Evolutionary conservation across 169 alveolate genomes (phyloP).

Genomic region (Besnoitia besnoiti): DNA sequence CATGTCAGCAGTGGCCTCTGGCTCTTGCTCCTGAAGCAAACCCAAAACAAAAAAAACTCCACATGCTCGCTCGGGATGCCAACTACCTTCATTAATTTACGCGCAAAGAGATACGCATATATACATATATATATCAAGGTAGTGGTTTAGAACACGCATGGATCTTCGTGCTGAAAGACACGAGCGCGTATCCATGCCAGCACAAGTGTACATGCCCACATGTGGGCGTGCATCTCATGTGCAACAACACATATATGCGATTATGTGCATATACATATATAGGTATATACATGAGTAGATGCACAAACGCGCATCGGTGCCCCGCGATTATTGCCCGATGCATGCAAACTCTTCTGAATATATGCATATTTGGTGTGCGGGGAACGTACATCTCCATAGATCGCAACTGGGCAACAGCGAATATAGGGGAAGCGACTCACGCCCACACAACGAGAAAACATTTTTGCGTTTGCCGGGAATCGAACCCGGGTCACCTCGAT

Average conservation of each 20-base stretch:
- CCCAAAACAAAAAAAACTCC: not conserved
- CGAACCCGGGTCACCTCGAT: constrained; percentile 99
- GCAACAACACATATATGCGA: too few species aligned
- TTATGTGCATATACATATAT: too few species aligned
- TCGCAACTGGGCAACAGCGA: too few species aligned
- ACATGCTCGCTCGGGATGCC: not conserved
- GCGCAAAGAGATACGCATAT: not conserved
- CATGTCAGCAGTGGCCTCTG: not conserved
- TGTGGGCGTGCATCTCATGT: not conserved
- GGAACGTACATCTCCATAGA: too few species aligned
- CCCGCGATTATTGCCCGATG: too few species aligned
- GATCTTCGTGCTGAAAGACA: not conserved
- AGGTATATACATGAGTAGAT: too few species aligned
- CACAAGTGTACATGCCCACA: not conserved
- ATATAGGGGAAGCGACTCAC: too few species aligned
- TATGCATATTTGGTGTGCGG: too few species aligned
- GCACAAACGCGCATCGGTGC: too few species aligned
- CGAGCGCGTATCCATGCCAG: not conserved
- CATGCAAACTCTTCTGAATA: too few species aligned
- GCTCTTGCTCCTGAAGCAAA: not conserved
- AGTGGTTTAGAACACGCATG: not conserved
- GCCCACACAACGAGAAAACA: too few species aligned
- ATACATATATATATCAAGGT: not conserved
- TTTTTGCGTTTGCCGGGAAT: constrained; percentile 94
- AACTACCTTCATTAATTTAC: not conserved